Percentiles rank a stretch among this genome's conserved stretches.
These are phyloP conservation scores for Sanghuangporus sanghuang DNA, from an alignment of 1,284 basidiomycete species.

Conservation along the genomic window DNA sequence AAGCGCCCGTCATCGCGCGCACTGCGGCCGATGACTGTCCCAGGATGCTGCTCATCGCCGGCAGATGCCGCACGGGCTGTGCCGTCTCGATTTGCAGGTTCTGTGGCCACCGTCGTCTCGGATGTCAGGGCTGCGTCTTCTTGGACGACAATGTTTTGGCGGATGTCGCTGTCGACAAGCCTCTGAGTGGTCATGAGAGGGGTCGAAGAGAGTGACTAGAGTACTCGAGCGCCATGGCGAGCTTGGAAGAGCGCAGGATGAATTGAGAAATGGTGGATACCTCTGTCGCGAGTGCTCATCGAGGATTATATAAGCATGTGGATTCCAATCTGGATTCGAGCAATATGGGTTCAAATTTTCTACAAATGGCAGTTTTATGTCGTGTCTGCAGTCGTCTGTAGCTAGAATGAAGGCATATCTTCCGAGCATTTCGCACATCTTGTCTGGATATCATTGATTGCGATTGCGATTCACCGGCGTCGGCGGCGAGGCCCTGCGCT, in stretches of 20 bases:
- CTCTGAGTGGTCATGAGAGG: not conserved
- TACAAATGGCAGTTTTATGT: too few relatives aligned
- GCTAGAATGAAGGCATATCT: too few relatives aligned
- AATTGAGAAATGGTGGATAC: not conserved
- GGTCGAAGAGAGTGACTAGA: not conserved
- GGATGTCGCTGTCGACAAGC: not conserved
- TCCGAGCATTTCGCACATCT: not conserved
- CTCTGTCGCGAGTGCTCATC: not conserved
- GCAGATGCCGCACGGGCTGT: not conserved
- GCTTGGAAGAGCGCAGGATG: not conserved
- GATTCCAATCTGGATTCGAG: not conserved
- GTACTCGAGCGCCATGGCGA: not conserved
- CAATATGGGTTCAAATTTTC: not conserved
- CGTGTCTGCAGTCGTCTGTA: too few relatives aligned
- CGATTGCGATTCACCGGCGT: too few relatives aligned
- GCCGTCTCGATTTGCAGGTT: not conserved
- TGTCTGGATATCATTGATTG: not conserved
- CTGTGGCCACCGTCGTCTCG: not conserved
- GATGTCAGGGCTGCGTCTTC: not conserved
- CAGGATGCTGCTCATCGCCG: not conserved
- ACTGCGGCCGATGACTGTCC: not conserved
- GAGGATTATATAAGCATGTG: conserved; percentile 1
- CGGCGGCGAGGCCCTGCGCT: not conserved
- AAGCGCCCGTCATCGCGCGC: not conserved
- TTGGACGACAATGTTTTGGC: not conserved